These are phyloP conservation scores for Cladobotryum protrusum DNA, from an alignment of 2,329 filamentous ascomycete genomes.

Conservation along the genomic window DNA sequence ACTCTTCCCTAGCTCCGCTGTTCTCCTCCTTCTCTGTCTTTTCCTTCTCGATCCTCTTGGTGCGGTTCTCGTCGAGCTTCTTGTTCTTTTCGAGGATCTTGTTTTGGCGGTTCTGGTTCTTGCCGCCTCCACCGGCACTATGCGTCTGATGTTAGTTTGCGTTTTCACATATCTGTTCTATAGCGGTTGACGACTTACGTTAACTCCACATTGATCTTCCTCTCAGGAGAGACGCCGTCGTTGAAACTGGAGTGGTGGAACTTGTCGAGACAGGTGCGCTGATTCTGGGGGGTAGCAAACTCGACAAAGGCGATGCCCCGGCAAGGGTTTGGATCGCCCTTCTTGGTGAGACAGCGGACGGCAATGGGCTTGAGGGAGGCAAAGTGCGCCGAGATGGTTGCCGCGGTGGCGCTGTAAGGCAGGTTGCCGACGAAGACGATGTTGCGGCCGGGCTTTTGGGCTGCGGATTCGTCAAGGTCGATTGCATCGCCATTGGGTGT, in stretches of 20 bases:
- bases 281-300: conserved; percentile 77
- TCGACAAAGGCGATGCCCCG: conserved; percentile 84
- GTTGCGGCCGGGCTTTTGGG: conserved; percentile 22
- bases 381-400: conserved; percentile 69
- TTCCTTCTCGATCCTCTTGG: conserved; percentile 42
- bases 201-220: conserved; percentile 88
- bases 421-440: conserved; percentile 62
- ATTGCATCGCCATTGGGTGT: conserved; percentile 28
- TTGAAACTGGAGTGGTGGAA: conserved; percentile 81
- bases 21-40: conserved; percentile 31
- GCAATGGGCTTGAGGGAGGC: conserved; percentile 50
- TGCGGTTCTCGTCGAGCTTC: conserved; percentile 66
- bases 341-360: conserved; percentile 64
- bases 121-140: conserved; percentile 79
- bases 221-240: conserved; percentile 46
- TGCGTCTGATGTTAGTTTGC: conserved; percentile 6
- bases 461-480: conserved; percentile 12
- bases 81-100: conserved; percentile 83
- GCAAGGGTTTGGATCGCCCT: conserved; percentile 52
- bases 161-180: neutral
- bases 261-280: conserved; percentile 87
- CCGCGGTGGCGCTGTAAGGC: conserved; percentile 71
- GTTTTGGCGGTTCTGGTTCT: conserved; percentile 61
- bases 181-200: conserved; percentile 53
- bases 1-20: conserved; percentile 18